These are phyloP conservation scores for Populus hybrid DNA, from an alignment of 441 rosid genomes.

Conservation along the genomic window DNA sequence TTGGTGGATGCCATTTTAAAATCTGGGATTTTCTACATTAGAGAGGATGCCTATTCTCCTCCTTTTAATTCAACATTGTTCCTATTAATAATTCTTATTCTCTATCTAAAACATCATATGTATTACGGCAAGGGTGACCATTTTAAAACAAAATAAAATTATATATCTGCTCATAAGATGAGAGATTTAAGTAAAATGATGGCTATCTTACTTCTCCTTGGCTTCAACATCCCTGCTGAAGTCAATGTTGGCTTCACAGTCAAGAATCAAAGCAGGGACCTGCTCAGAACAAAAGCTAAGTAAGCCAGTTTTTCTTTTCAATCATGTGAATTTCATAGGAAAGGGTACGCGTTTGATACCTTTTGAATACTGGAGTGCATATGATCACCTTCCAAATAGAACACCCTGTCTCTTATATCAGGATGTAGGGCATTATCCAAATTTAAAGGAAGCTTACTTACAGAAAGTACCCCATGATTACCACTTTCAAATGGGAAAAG, in stretches of 20 bases:
- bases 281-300: constrained; percentile 26
- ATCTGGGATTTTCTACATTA: neutral
- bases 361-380: constrained; percentile 97
- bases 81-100: neutral
- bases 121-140: neutral
- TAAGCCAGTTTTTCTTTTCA: constrained; percentile 13
- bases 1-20: neutral
- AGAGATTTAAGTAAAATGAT: neutral
- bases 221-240: constrained; percentile 78
- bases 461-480: constrained; percentile 71
- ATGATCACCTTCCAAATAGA: constrained; percentile 85
- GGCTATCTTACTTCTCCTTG: constrained; percentile 69
- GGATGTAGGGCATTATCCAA: constrained; percentile 69
- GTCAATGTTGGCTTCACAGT: constrained; percentile 95
- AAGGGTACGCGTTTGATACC: constrained; percentile 35
- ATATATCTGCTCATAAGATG: neutral
- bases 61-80: neutral
- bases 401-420: constrained; percentile 77
- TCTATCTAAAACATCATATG: neutral
- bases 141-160: neutral
- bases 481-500: constrained; percentile 86
- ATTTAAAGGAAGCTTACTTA: constrained; percentile 50
- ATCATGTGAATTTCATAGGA: constrained; percentile 11
- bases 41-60: neutral
- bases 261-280: constrained; percentile 98